Conservation (phyloP, 495 filamentous ascomycete genomes). For the Parathielavia appendiculata region DNA sequence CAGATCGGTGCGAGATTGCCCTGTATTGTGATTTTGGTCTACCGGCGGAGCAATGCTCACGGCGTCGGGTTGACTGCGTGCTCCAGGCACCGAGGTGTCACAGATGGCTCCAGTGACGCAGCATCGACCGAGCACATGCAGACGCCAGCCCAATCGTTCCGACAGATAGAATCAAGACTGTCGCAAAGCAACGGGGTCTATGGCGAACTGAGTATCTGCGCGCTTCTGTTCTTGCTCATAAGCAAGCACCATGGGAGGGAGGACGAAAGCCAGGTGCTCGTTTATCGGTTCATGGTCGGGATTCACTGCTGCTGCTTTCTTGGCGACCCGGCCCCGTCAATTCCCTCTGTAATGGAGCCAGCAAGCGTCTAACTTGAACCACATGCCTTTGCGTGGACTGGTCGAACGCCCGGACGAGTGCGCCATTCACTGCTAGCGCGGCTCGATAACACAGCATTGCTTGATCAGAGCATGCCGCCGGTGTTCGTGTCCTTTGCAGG, state of each 20-base stretch:
- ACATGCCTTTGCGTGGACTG: no score
- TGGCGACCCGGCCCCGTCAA: conserved; percentile 9
- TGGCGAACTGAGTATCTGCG: background rate
- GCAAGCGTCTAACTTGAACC: background rate
- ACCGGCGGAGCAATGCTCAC: conserved; percentile 3
- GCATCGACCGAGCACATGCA: conserved; percentile 1
- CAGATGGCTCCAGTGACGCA: conserved; percentile 3
- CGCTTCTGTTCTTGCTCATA: background rate
- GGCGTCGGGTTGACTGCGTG: conserved; percentile 10
- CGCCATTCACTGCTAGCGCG: no score
- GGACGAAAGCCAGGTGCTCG: background rate
- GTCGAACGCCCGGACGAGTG: no score
- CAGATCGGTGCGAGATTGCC: background rate
- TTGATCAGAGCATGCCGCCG: background rate
- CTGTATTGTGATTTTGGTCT: conserved; percentile 9
- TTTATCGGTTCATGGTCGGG: background rate
- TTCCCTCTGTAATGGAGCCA: background rate
- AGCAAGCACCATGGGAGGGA: background rate
- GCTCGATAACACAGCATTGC: background rate
- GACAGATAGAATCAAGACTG: background rate
- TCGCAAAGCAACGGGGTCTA: no score
- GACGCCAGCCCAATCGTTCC: background rate
- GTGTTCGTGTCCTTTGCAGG: background rate
- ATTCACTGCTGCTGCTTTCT: conserved; percentile 1
- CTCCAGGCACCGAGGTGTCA: conserved; percentile 18